phyloP scores from a whole-genome alignment of 345 rosid genomes.

The Camelina laxa region DNA sequence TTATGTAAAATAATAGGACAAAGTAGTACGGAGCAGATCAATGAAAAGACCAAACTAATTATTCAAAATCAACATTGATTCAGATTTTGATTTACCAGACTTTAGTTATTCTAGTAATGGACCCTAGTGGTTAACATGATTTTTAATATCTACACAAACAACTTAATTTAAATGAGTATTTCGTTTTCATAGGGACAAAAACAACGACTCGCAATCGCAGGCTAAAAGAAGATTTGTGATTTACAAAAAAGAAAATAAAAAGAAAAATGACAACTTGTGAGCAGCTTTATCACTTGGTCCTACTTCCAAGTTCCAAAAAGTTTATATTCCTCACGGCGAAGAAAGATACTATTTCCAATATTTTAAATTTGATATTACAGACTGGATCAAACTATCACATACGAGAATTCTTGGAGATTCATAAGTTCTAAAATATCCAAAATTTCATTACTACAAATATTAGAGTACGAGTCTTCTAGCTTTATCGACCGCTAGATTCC shows the following conservation, averaged over 20 bases:
- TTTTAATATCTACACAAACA: not conserved
- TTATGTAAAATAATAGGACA: too few relatives aligned
- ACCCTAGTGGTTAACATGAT: too few relatives aligned
- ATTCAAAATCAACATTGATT: too few relatives aligned
- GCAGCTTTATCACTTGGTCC: conserved; percentile 31
- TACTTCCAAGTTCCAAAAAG: conserved; percentile 3
- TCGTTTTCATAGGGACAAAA: not conserved
- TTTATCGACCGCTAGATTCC: not conserved
- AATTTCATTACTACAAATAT: not conserved
- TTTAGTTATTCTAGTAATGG: too few relatives aligned
- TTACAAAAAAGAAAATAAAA: not conserved
- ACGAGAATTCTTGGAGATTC: not conserved
- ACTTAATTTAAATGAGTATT: not conserved
- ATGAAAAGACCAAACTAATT: too few relatives aligned
- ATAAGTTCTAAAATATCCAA: not conserved
- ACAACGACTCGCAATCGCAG: not conserved
- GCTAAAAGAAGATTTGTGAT: not conserved
- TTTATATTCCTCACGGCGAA: not conserved
- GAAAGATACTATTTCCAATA: not conserved
- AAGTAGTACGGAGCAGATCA: too few relatives aligned
- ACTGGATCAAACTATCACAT: not conserved
- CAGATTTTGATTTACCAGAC: too few relatives aligned
- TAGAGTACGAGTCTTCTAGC: not conserved
- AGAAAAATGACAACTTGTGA: conserved; percentile 9
- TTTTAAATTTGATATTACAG: not conserved